Conservation (phyloP, 768 basidiomycete species). For the Pulveroboletus sp. region DNA sequence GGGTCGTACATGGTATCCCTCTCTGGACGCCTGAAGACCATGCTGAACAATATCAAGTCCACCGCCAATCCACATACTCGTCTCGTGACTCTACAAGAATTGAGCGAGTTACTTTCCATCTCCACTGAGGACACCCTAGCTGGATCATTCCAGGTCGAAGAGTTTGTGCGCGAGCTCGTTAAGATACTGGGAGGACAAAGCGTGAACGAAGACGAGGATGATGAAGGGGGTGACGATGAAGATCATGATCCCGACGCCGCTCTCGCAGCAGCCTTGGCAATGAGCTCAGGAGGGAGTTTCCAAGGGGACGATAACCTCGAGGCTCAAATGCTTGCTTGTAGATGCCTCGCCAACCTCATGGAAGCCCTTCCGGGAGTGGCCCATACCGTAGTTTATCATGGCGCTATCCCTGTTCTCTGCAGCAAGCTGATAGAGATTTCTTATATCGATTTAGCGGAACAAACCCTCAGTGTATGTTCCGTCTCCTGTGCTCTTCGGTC, state of each 20-base stretch:
- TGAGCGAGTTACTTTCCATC: constrained; percentile 92
- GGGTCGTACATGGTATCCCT: constrained; percentile 93
- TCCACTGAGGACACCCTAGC: constrained; percentile 96
- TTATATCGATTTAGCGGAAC: constrained; percentile 97
- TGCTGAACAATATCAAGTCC: constrained; percentile 84
- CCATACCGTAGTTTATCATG: constrained; percentile 96
- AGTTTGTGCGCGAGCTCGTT: constrained; percentile 88
- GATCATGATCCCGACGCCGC: constrained; percentile 83
- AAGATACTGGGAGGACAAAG: constrained; percentile 83
- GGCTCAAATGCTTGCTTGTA: constrained; percentile 92
- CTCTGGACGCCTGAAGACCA: constrained; percentile 81
- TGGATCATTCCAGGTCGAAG: constrained; percentile 92
- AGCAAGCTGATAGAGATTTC: constrained; percentile 96
- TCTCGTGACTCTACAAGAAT: constrained; percentile 86
- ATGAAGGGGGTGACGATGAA: constrained; percentile 59
- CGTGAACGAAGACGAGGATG: constrained; percentile 67
- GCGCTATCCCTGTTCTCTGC: constrained; percentile 97
- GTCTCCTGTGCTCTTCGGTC: background rate
- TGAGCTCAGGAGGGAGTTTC: constrained; percentile 66
- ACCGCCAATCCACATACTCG: constrained; percentile 83
- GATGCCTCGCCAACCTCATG: constrained; percentile 97
- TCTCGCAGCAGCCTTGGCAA: constrained; percentile 80
- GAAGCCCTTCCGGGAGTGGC: constrained; percentile 97
- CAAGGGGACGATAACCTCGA: constrained; percentile 86
- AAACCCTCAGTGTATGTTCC: constrained; percentile 87